Evolutionary conservation across 2,329 filamentous ascomycete genomes (phyloP).

Genomic region (Nigrospora oryzae): DNA sequence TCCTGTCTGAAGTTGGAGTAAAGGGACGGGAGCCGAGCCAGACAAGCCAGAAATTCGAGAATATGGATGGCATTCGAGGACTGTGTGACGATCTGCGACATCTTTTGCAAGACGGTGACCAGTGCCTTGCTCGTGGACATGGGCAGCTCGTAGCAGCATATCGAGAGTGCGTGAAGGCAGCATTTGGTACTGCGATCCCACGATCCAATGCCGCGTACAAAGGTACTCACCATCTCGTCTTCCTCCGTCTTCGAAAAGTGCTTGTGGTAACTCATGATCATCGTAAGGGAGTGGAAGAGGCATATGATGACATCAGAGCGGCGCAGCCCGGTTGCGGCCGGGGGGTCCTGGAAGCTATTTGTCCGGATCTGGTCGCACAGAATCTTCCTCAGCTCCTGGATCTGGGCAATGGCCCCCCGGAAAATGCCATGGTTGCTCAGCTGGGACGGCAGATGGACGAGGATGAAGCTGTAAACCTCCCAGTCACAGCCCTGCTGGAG

Average conservation of each 20-base stretch:
- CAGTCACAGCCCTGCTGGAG: slow-evolving; percentile 70
- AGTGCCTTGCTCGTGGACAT: slow-evolving; percentile 78
- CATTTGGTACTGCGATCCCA: slow-evolving; percentile 83
- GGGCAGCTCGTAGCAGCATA: slow-evolving; percentile 92
- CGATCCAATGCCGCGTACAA: slow-evolving; percentile 74
- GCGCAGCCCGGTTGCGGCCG: slow-evolving; percentile 66
- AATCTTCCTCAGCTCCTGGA: slow-evolving; percentile 66
- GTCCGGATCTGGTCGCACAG: slow-evolving; percentile 77
- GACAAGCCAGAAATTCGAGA: slow-evolving; percentile 83
- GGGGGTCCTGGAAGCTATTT: slow-evolving; percentile 74
- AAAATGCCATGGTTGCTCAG: slow-evolving; percentile 87
- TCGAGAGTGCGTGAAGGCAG: slow-evolving; percentile 89
- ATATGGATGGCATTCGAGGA: slow-evolving; percentile 89
- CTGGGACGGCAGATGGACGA: slow-evolving; percentile 80
- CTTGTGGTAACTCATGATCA: slow-evolving; percentile 83
- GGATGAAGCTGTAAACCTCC: slow-evolving; percentile 86
- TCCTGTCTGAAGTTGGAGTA: slow-evolving; percentile 86
- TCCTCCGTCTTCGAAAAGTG: slow-evolving; percentile 78
- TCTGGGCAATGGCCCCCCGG: slow-evolving; percentile 60
- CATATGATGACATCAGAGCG: slow-evolving; percentile 85
- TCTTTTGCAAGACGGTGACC: slow-evolving; percentile 79
- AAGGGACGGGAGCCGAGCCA: slow-evolving; percentile 75
- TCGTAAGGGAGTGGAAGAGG: slow-evolving; percentile 77
- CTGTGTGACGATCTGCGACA: slow-evolving; percentile 94
- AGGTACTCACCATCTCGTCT: slow-evolving; percentile 80